Conservation (phyloP, 345 rosid species). For the Limnanthes douglasii region DNA sequence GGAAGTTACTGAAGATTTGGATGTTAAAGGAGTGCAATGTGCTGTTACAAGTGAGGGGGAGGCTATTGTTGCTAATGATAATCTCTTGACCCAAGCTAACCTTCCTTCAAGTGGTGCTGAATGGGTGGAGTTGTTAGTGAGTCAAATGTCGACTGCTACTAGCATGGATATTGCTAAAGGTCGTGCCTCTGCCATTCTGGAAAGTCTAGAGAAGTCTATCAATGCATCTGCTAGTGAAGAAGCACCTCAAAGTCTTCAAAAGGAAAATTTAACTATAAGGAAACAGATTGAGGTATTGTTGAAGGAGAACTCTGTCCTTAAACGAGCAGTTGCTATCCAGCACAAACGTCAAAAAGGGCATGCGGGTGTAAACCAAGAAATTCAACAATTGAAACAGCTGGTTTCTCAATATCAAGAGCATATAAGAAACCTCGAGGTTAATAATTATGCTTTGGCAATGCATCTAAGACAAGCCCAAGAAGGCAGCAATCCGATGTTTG, state of each 20-base stretch:
- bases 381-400: slow-evolving; percentile 48
- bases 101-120: slow-evolving; percentile 39
- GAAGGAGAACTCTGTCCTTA: slow-evolving; percentile 61
- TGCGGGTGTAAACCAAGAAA: slow-evolving; percentile 40
- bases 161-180: slow-evolving; percentile 59
- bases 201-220: slow-evolving; percentile 55
- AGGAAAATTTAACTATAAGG: slow-evolving; percentile 55
- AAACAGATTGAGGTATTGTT: slow-evolving; percentile 46
- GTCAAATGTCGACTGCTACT: slow-evolving; percentile 41
- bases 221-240: slow-evolving; percentile 30
- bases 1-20: slow-evolving; percentile 12
- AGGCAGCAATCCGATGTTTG: no score
- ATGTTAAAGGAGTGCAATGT: slow-evolving; percentile 17
- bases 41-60: slow-evolving; percentile 5
- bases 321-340: slow-evolving; percentile 78
- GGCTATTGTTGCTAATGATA: slow-evolving; percentile 11
- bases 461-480: slow-evolving; percentile 62
- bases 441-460: slow-evolving; percentile 68
- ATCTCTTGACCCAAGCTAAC: slow-evolving; percentile 10
- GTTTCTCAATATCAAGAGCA: slow-evolving; percentile 69
- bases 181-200: slow-evolving; percentile 52
- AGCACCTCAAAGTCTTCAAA: slow-evolving; percentile 28
- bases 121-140: slow-evolving; percentile 76
- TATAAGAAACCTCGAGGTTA: slow-evolving; percentile 65
- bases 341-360: slow-evolving; percentile 71